Conservation (phyloP, 805 yeast genomes). For the Huiozyma naganishii region DNA sequence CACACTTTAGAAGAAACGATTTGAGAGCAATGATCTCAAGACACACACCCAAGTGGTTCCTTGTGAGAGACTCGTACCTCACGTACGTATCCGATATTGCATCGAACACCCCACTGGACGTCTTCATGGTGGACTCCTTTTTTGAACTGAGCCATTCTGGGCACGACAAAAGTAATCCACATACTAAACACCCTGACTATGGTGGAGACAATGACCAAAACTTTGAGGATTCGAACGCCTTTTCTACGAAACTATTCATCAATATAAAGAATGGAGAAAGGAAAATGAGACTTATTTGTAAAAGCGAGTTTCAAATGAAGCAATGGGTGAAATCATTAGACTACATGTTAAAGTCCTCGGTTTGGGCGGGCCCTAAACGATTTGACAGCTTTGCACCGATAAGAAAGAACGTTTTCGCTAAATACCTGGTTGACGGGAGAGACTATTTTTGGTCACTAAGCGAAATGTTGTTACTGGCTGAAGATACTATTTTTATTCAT, state of each 20-base stretch:
- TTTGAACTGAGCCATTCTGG: conserved; percentile 49
- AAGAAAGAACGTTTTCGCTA: conserved; percentile 74
- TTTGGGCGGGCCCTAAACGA: conserved; percentile 67
- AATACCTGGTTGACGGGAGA: conserved; percentile 94
- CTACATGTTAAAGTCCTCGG: conserved; percentile 53
- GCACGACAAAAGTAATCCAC: conserved; percentile 6
- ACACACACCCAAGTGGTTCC: conserved; percentile 86
- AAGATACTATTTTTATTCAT: conserved; percentile 85
- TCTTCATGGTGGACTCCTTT: conserved; percentile 74
- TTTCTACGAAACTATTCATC: conserved; percentile 45
- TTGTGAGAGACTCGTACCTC: conserved; percentile 75
- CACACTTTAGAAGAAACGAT: conserved; percentile 73
- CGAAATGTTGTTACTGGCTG: conserved; percentile 85
- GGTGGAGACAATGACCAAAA: conserved; percentile 12
- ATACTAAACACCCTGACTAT: conserved; percentile 18
- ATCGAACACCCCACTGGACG: conserved; percentile 83
- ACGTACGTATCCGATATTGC: conserved; percentile 78
- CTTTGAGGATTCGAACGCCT: conserved; percentile 25
- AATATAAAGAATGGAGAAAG: conserved; percentile 68
- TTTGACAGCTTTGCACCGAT: conserved; percentile 92
- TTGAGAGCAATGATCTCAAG: conserved; percentile 80
- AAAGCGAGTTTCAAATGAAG: conserved; percentile 50
- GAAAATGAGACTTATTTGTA: conserved; percentile 60
- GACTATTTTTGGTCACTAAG: conserved; percentile 96
- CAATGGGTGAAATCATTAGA: conserved; percentile 69